Percentiles rank a stretch among this genome's conserved stretches.
These are phyloP conservation scores for Alternaria sp. DNA, from an alignment of 2,329 filamentous ascomycete genomes.

Conservation along the genomic window DNA sequence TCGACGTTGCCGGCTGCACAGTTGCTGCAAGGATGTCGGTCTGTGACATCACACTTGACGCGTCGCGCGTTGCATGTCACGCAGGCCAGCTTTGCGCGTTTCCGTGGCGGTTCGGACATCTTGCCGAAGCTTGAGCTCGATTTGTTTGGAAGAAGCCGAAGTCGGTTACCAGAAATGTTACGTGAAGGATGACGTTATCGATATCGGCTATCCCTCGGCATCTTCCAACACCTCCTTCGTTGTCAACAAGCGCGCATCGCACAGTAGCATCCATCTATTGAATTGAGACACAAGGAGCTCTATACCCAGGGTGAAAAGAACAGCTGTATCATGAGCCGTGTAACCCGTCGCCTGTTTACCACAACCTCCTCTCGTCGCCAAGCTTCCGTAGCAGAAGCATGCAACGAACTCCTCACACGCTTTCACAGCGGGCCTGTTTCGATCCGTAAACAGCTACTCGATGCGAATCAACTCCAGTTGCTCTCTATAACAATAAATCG, in stretches of 20 bases:
- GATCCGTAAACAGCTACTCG: conserved; percentile 41
- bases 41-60: conserved; percentile 58
- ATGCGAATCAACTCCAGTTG: conserved; percentile 47
- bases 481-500: conserved; percentile 41
- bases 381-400: conserved; percentile 42
- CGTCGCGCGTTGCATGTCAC: conserved; percentile 56
- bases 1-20: conserved; percentile 49
- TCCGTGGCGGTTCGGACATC: conserved; percentile 33
- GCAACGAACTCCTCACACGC: conserved; percentile 42
- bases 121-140: conserved; percentile 17
- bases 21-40: conserved; percentile 56
- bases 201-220: conserved; percentile 33
- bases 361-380: conserved; percentile 19
- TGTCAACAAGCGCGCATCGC: neutral
- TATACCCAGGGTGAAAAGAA: no score
- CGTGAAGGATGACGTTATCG: conserved; percentile 16
- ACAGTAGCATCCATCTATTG: neutral
- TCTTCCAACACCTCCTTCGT: neutral
- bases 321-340: conserved; percentile 20
- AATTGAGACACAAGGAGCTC: no score
- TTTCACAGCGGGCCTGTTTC: conserved; percentile 42
- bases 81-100: conserved; percentile 56
- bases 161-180: conserved; percentile 32
- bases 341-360: conserved; percentile 33
- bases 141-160: conserved; percentile 28